Base-by-base conservation (phyloP, 106 monocot genomes). In the Allium fistulosum region DNA sequence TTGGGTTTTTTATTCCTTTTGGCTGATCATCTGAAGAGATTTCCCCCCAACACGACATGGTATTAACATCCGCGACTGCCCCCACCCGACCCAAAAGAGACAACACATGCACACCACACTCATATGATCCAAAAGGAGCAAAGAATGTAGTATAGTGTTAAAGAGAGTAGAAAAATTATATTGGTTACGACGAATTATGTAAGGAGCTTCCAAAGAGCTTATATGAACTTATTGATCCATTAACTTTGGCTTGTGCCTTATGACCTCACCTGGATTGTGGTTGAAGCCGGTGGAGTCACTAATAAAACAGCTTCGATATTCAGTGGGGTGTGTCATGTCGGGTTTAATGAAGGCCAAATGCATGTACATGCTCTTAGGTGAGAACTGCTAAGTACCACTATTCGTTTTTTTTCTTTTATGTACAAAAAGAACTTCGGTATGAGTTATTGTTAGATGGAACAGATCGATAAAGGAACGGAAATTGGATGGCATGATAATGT, bases 71-170 rank as follows among this genome's bases (percentile, higher is more conserved):
- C n/a, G n/a, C n/a, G n/a, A n/a, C n/a, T n/a, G n/a, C n/a, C n/a
- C n/a, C n/a, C n/a, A n/a, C n/a, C n/a, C n/a, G n/a, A n/a, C n/a
- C 85, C 85, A 1, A 17, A 63, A 13, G 85, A 94, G 81, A 85
- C 88, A 26, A 77, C 87, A 77, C 62, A 67, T 46, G 94, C 94
- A 47, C 87, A 94, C 53, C 70, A 49, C 26, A 85, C 90, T 62
- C 82, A 81, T 52, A 76, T 84, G 8, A 90, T 94, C 15, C 94
- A 94, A 81, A 60, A 58, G 14, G 94, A 94, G 83, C 94, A 94
- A 85, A 67, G 88, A 9, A 11, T 53, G 3, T 76, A 72, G 80
- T 81, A 87, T 68, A 87, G 85, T 45, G 72, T 79, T 27, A 74
- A 72, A 73, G 73, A 60, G 3, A 76, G 80, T 2, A 74, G 83